A percentile compares a stretch with the other conserved stretches of the same genome.
Conservation (phyloP, 306 rosid species). For the Begonia fuchsioides region DNA sequence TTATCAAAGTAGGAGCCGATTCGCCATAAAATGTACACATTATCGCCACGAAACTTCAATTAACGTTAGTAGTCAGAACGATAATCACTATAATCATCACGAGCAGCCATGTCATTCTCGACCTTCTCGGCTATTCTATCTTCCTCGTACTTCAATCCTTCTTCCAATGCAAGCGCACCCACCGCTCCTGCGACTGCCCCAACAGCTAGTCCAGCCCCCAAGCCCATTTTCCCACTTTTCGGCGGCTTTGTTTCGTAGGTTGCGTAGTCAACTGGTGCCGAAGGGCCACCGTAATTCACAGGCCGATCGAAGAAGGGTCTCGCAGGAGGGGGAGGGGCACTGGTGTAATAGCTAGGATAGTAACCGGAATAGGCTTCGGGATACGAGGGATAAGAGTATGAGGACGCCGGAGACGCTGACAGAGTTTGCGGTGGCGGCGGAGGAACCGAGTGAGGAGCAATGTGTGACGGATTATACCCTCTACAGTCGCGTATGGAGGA, state of each 20-base stretch:
- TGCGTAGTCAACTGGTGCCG: constrained; percentile 57
- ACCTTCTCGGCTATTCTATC: constrained; percentile 48
- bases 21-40: neutral
- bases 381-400: constrained; percentile 45
- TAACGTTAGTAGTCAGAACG: constrained; percentile 19
- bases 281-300: constrained; percentile 17
- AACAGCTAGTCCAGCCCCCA: constrained; percentile 52
- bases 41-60: neutral
- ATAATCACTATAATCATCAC: constrained; percentile 46
- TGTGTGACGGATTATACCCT: constrained; percentile 32
- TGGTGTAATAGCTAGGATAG: constrained; percentile 40
- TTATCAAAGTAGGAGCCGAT: neutral
- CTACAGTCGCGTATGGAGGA: constrained; percentile 34
- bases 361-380: constrained; percentile 34
- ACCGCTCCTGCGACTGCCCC: constrained; percentile 64
- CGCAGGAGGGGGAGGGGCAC: constrained; percentile 47
- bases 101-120: constrained; percentile 29
- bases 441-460: constrained; percentile 5
- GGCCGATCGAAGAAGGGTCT: constrained; percentile 61
- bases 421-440: constrained; percentile 10
- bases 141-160: constrained; percentile 56
- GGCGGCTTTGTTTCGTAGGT: constrained; percentile 37
- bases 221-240: constrained; percentile 34
- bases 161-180: constrained; percentile 60
- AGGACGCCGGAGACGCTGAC: constrained; percentile 15